A percentile compares a stretch with the other conserved stretches of the same genome.
These are phyloP conservation scores for Talaromyces sp. DNA, from an alignment of 2,329 filamentous ascomycete species.

Conservation along the genomic window DNA sequence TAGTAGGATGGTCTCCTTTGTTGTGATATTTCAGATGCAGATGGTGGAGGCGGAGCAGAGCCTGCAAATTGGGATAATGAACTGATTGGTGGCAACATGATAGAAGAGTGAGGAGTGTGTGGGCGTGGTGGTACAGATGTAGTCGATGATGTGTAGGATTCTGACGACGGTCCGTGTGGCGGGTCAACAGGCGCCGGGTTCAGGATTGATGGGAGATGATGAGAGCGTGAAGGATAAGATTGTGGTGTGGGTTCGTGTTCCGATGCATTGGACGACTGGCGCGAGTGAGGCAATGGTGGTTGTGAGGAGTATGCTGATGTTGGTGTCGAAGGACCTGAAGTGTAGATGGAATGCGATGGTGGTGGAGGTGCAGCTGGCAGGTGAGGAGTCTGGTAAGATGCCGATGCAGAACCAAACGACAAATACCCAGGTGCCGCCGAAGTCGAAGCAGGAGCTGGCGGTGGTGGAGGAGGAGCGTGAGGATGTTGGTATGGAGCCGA, in stretches of 20 bases:
- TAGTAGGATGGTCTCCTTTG: constrained; percentile 25
- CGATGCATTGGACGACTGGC: constrained; percentile 31
- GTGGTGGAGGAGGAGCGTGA: constrained; percentile 22
- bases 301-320: constrained; percentile 33
- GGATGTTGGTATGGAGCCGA: constrained; percentile 25
- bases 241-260: constrained; percentile 31
- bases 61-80: constrained; percentile 13
- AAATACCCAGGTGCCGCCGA: constrained; percentile 27
- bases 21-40: constrained; percentile 18
- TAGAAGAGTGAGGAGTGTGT: constrained; percentile 26
- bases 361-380: constrained; percentile 19
- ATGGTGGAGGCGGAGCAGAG: constrained; percentile 3
- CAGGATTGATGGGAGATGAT: constrained; percentile 17
- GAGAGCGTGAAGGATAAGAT: constrained; percentile 23
- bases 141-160: constrained; percentile 3
- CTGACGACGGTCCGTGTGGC: constrained; percentile 3
- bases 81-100: constrained; percentile 35
- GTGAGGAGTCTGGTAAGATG: constrained; percentile 42
- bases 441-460: constrained; percentile 39
- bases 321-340: constrained; percentile 28
- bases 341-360: constrained; percentile 28
- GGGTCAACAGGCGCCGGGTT: constrained; percentile 21
- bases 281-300: constrained; percentile 31
- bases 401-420: constrained; percentile 42
- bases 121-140: constrained; percentile 6